Conservation (phyloP, 305 asterid genomes). For the Stenogyne calaminthoides region DNA sequence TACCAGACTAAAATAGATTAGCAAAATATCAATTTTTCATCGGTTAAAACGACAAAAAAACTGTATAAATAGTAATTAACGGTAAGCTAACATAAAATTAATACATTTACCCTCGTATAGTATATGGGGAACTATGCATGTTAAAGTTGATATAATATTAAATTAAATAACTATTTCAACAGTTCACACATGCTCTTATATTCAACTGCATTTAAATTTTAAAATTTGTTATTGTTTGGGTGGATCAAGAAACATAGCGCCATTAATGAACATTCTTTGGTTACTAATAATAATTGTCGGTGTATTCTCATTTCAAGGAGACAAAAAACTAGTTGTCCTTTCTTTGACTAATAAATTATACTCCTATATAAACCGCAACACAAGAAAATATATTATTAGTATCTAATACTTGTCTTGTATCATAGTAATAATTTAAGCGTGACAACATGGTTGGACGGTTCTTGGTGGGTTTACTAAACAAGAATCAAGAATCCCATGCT, state of each 20-base stretch:
- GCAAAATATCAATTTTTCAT: no score
- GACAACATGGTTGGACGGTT: not conserved
- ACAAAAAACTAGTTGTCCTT: not conserved
- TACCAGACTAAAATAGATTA: no score
- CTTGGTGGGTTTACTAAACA: not conserved
- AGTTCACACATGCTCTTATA: not conserved
- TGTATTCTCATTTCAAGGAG: conserved; percentile 2
- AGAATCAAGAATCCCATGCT: not conserved
- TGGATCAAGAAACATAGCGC: not conserved
- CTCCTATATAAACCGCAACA: not conserved
- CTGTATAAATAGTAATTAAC: no score
- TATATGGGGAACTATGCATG: no score
- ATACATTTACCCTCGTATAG: no score
- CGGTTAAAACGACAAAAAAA: no score
- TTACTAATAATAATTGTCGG: not conserved
- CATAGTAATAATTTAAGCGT: not conserved
- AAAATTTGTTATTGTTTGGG: not conserved
- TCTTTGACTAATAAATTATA: not conserved
- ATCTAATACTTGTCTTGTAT: not conserved
- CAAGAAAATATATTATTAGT: not conserved
- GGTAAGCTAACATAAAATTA: no score
- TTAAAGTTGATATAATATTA: no score
- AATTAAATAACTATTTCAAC: not conserved
- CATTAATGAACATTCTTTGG: conserved; percentile 10
- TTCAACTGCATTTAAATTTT: no score